Conservation (phyloP, 768 basidiomycete species). For the Kondoa subrosea region DNA sequence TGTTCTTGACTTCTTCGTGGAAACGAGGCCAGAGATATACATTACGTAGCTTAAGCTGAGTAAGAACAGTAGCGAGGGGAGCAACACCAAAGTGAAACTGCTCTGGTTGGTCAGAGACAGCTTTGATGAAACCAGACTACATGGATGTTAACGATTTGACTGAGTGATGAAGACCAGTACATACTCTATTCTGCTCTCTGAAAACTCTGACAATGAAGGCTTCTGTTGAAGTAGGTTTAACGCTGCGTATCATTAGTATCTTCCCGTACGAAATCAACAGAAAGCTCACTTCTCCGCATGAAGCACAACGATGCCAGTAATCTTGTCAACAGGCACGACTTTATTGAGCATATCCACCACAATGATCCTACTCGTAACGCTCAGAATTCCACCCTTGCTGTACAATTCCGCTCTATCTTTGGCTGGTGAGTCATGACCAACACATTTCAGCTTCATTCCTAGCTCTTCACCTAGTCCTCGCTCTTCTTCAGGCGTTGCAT, state of each 20-base stretch:
- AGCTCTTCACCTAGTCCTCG: slow-evolving; percentile 80
- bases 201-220: slow-evolving; percentile 85
- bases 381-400: slow-evolving; percentile 18
- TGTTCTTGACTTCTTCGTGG: slow-evolving; percentile 67
- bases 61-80: slow-evolving; percentile 79
- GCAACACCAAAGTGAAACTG: slow-evolving; percentile 81
- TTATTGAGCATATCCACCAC: slow-evolving; percentile 84
- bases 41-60: slow-evolving; percentile 71
- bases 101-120: slow-evolving; percentile 92
- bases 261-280: background rate
- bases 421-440: slow-evolving; percentile 62
- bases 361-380: slow-evolving; percentile 81
- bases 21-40: slow-evolving; percentile 94
- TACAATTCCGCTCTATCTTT: slow-evolving; percentile 48
- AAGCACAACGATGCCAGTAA: slow-evolving; percentile 74
- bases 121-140: slow-evolving; percentile 73
- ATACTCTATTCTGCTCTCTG: slow-evolving; percentile 60
- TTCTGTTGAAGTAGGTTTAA: slow-evolving; percentile 65
- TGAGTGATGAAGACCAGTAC: slow-evolving; percentile 10
- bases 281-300: slow-evolving; percentile 66
- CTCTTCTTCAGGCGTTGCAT: slow-evolving; percentile 67
- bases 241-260: slow-evolving; percentile 38
- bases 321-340: slow-evolving; percentile 64
- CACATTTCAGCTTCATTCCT: slow-evolving; percentile 61
- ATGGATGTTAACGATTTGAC: background rate